Base-by-base conservation (phyloP, 2,329 filamentous ascomycete genomes). In the Calycina herbarum region DNA sequence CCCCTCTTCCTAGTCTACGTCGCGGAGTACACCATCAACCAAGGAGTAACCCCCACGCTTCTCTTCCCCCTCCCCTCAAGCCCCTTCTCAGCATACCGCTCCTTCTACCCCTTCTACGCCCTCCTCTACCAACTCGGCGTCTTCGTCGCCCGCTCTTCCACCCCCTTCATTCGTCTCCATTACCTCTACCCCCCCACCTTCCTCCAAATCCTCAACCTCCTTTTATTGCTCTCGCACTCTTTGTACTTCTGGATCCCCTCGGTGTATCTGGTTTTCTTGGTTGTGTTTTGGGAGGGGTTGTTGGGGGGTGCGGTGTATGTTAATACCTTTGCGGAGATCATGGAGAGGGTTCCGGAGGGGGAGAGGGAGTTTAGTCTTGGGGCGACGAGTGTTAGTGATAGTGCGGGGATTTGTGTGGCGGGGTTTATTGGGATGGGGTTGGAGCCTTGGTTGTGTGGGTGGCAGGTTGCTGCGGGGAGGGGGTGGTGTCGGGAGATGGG, bases 11-110 rank as follows among this genome's bases (percentile, higher is more conserved):
- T 98, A 17, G 95, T 99, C 35, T 99, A 97, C 77, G 86, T 98
- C 42, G 93, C 94, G 64, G 95, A 99, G 80, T 99, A 99, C 77
- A 96, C 92, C 64, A 97, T 98, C 78, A 98, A 98, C 79, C 94
- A 97, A 80, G 94, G 94, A 42, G 93, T 98, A 0, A 84, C 93
- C 0, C 94, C 95, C 0, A 97, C 93, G 0, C 82, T 98, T 0
- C 85, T 99, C 4, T 99, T 97, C 75, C 93, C 94, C 0, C 82
- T 97, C 0, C 75, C 83, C 0, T 79, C 85, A 11, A 90, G 91
- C 0, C 95, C 95, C 0, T 98, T 98, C 76, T 79, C 81, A 38
- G 86, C 92, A 71, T 95, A 89, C 76, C 89, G 94, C 51, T 90
- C 89, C 38, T 98, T 97, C 77, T 99, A 99, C 74, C 94, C 94